Evolutionary conservation across 768 basidiomycete species (phyloP), one percentile per base, ranked within the genome.

Genomic region (Pulveroboletus ravenelii): DNA sequence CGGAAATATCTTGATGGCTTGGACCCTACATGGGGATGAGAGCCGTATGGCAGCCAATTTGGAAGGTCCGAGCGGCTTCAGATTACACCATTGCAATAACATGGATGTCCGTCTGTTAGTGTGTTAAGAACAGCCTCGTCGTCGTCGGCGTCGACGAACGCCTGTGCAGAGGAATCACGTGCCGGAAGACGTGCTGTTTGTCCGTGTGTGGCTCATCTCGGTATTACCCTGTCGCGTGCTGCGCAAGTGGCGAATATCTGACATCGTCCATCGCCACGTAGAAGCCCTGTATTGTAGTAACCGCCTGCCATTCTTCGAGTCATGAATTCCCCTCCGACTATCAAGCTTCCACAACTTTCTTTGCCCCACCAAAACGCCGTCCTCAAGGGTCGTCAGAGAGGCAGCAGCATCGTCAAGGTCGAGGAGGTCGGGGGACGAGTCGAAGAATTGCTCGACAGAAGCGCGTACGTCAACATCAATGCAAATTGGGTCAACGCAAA

Each of bases 401-500:
- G 85, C 46, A 77, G 75, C 50, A 89, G 87, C 62, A 75, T 92
- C 57, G 83, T 93, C 71, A 90, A 89, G 69, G 87, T 93, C 47
- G 90, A 93, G 68, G 77, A 88, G 62, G 80, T 93, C 53, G 85
- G 83, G 38, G 83, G 81, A 62, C 74, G 83, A 45, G 72, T 80
- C 43, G 88, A 93, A 61, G 87, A 90, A 61, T 72, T 81, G 6
- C 76, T 88, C 25, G 90, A 93, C 74, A 84, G 88, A 61, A 82
- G 80, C 60, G 80, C 84, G 30, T 92, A 89, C 68, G 77, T 80
- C 51, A 92, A 93, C 65, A 80, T 87, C 54, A 95, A 95, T 64
- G 89, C 89, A 17, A 81, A 91, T 63, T 95, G 92, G 92, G 92
- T 95, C 64, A 93, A 95, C 62, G 81, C 86, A 52, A 95, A 95